Evolutionary conservation across 2,329 filamentous ascomycete species (phyloP).

Genomic region (Shiraia sp.): DNA sequence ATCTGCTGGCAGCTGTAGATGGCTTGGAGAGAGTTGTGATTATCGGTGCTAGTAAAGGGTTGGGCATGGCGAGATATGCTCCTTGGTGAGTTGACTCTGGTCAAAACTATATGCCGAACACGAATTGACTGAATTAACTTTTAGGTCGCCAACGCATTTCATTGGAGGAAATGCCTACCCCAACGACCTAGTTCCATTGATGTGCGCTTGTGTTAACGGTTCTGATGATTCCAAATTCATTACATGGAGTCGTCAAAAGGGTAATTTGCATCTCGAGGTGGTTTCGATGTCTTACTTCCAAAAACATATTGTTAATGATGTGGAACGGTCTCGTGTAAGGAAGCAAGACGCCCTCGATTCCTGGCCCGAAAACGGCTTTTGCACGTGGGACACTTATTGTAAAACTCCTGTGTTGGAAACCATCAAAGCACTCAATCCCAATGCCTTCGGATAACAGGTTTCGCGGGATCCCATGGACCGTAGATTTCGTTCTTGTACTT

Average conservation of each 20-base stretch:
- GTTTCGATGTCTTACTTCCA: conserved; percentile 23
- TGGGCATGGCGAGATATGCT: conserved; percentile 32
- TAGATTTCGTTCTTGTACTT: conserved; percentile 99
- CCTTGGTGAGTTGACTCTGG: conserved; percentile 24
- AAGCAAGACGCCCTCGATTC: conserved; percentile 17
- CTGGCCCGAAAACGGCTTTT: conserved; percentile 40
- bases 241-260: conserved; percentile 32
- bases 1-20: conserved; percentile 30
- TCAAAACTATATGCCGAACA: background rate
- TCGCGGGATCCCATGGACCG: conserved; percentile 94
- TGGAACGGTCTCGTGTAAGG: conserved; percentile 12
- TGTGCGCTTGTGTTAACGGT: conserved; percentile 34
- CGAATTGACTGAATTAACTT: background rate
- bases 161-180: conserved; percentile 42
- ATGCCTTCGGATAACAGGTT: conserved; percentile 78
- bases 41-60: conserved; percentile 37
- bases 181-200: conserved; percentile 37
- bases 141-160: conserved; percentile 38
- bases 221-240: conserved; percentile 29
- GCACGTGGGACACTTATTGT: conserved; percentile 31
- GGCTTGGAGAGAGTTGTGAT: conserved; percentile 39
- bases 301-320: conserved; percentile 22
- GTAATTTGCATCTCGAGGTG: conserved; percentile 37
- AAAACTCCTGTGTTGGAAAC: conserved; percentile 18
- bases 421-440: conserved; percentile 48